Evolutionary conservation across 345 rosid genomes (phyloP), one percentile per base, ranked within the genome.

Genomic region (Pistacia vera): DNA sequence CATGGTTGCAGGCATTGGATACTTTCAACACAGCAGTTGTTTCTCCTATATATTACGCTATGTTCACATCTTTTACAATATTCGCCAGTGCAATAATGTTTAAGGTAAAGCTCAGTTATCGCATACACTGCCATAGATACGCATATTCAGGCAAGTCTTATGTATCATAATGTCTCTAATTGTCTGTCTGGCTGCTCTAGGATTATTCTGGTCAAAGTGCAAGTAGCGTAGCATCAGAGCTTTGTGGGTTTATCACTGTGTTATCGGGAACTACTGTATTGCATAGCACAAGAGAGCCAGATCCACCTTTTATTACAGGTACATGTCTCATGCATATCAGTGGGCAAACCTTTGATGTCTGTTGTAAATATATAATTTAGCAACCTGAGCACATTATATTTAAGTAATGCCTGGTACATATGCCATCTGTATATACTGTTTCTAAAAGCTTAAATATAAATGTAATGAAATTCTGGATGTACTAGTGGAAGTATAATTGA

Each of bases 11-110:
- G 97, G 97, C 97, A 59, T 72, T 91, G 84, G 97, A 91, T 79
- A 88, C 87, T 18, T 92, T 90, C 86, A 92, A 92, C 81, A 87
- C 97, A 4, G 84, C 94, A 25, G 66, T 88, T 66, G 97, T 91
- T 78, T 91, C 97, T 77, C 93, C 97, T 20, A 90, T 90, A 54
- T 91, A 91, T 77, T 91, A 86, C 78, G 97, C 97, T 71, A 68
- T 85, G 90, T 91, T 90, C 78, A 91, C 97, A 16, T 84, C 97
- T 35, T 87, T 91, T 70, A 91, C 97, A 30, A 91, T 91, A 55
- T 72, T 91, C 14, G 93, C 97, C 18, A 91, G 97, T 75, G 97
- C 90, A 57, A 90, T 91, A 78, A 91, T 91, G 94, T 91, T 91
- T 63, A 90, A 91, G 97, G 97, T 91, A 91, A 9, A 49, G 38